Evolutionary conservation across 352 stramenopile genomes (phyloP).

Genomic region (Plasmopara halstedii): DNA sequence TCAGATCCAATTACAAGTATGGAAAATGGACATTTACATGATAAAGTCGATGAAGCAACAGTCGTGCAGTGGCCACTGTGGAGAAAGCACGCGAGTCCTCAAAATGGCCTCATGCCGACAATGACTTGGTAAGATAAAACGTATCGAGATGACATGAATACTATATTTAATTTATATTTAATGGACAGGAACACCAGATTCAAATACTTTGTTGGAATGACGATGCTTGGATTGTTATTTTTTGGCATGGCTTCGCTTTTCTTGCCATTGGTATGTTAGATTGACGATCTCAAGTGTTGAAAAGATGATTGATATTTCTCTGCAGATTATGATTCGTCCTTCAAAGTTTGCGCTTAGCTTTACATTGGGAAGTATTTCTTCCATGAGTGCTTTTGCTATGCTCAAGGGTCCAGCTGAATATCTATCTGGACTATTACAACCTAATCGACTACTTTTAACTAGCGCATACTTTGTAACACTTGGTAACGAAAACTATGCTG

Average conservation of each 20-base stretch:
- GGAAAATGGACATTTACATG: constrained; percentile 35
- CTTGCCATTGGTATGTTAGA: constrained; percentile 37
- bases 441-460: constrained; percentile 55
- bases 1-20: constrained; percentile 28
- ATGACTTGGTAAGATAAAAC: constrained; percentile 44
- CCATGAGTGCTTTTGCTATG: constrained; percentile 70
- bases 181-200: constrained; percentile 69
- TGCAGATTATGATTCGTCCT: constrained; percentile 62
- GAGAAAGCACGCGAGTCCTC: constrained; percentile 27
- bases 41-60: constrained; percentile 14
- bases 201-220: constrained; percentile 74
- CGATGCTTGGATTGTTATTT: constrained; percentile 64
- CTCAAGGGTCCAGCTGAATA: constrained; percentile 63
- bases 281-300: background rate
- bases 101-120: constrained; percentile 27
- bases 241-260: constrained; percentile 81
- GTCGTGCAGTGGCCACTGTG: constrained; percentile 33
- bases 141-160: background rate
- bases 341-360: constrained; percentile 83
- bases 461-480: constrained; percentile 64
- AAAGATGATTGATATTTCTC: background rate
- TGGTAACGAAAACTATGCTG: constrained; percentile 21
- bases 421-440: constrained; percentile 45
- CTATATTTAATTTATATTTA: background rate
- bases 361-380: constrained; percentile 69